Conservation (phyloP, 441 rosid species). For the Metrosideros polymorpha region DNA sequence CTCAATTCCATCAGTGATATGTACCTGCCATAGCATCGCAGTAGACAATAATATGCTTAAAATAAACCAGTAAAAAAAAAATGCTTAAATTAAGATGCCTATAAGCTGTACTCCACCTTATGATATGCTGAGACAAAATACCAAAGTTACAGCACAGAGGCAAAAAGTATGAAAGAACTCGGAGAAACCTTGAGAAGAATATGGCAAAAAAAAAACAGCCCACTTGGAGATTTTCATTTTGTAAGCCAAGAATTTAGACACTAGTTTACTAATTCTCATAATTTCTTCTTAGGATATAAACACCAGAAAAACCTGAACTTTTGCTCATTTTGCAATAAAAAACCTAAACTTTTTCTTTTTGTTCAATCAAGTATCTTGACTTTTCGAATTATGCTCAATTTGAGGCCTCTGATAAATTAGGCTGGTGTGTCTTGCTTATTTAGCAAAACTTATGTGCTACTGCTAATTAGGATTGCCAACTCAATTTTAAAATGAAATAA, state of each 20-base stretch:
- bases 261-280: not conserved
- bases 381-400: not conserved
- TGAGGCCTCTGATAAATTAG: not conserved
- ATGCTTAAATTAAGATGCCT: not conserved
- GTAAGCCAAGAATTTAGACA: not conserved
- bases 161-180: not conserved
- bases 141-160: not conserved
- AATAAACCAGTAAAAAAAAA: not conserved
- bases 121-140: not conserved
- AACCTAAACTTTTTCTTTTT: not conserved
- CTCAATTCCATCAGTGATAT: constrained; percentile 69
- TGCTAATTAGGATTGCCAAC: not conserved
- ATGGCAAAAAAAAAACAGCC: not conserved
- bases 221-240: not conserved
- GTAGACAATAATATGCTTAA: not conserved
- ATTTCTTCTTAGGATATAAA: not conserved
- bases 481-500: not conserved
- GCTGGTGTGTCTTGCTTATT: not conserved
- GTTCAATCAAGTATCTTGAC: not conserved
- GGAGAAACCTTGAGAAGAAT: not conserved
- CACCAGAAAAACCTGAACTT: not conserved
- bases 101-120: not conserved
- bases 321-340: not conserved
- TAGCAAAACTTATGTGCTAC: not conserved
- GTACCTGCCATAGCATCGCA: constrained; percentile 40